Evolutionary conservation across 2,329 filamentous ascomycete species (phyloP).

Genomic region (Epichloe amarillans): DNA sequence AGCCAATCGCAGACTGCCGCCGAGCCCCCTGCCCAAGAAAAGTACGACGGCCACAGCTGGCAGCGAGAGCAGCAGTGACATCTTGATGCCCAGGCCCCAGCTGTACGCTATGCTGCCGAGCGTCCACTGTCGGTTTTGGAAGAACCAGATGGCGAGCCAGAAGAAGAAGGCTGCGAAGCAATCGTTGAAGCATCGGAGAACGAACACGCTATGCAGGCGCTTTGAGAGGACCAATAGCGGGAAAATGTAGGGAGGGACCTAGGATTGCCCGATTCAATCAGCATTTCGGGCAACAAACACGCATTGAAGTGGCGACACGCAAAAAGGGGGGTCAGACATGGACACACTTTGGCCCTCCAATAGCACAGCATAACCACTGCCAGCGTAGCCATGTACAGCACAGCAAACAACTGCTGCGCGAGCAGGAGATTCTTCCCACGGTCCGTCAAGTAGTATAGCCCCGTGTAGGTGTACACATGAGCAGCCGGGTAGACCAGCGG

Average conservation of each 20-base stretch:
- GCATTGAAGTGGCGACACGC: neutral
- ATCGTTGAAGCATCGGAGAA: conserved; percentile 92
- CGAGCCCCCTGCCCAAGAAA: conserved; percentile 58
- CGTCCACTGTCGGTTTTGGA: conserved; percentile 64
- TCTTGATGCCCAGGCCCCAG: conserved; percentile 80
- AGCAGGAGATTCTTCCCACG: conserved; percentile 60
- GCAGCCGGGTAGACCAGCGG: conserved; percentile 90
- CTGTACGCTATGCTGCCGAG: conserved; percentile 61
- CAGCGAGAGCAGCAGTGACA: conserved; percentile 73
- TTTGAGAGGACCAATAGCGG: conserved; percentile 81
- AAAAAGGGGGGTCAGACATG: neutral
- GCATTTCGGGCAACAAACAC: neutral
- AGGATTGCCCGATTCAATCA: neutral
- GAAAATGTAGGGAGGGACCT: conserved; percentile 79
- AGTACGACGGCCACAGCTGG: conserved; percentile 69
- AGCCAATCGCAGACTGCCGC: conserved; percentile 52
- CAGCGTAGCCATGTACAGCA: conserved; percentile 65
- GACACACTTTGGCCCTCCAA: conserved; percentile 49
- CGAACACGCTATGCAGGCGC: conserved; percentile 81
- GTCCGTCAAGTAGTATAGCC: conserved; percentile 65
- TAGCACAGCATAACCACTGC: conserved; percentile 75
- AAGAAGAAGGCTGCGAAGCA: conserved; percentile 76
- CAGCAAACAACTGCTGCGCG: conserved; percentile 75
- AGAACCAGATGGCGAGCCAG: conserved; percentile 66
- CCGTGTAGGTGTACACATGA: conserved; percentile 83